Evolutionary conservation across 345 rosid genomes (phyloP).

Genomic region (rapeseed (Brassica napus)): DNA sequence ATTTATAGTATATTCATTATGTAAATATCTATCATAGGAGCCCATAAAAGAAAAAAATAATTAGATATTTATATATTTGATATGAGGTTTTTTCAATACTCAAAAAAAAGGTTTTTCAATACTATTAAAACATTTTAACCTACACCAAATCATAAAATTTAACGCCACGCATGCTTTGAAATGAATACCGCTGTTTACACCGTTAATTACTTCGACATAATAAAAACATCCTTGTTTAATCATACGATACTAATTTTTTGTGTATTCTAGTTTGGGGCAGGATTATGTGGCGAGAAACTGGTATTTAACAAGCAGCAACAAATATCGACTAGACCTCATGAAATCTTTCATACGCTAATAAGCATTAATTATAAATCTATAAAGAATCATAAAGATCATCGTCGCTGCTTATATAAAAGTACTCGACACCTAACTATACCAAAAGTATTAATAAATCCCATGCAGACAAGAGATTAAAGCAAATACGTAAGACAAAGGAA

Average conservation of each 20-base stretch:
- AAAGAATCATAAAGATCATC: neutral
- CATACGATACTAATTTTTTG: neutral
- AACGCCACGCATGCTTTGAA: neutral
- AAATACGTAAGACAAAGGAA: neutral
- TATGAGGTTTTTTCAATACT: neutral
- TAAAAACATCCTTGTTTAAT: neutral
- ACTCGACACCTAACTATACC: neutral
- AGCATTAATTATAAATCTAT: neutral
- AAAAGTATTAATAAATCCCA: neutral
- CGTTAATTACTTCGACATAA: neutral
- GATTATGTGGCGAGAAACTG: neutral
- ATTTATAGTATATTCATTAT: neutral
- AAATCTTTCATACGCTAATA: neutral
- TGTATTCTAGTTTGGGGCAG: neutral
- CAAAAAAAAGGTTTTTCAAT: neutral
- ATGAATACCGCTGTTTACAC: neutral
- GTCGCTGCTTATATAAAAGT: neutral
- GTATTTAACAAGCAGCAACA: neutral
- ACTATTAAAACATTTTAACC: neutral
- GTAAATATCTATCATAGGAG: neutral
- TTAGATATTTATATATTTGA: neutral
- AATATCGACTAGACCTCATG: neutral
- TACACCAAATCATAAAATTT: neutral
- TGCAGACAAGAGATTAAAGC: neutral
- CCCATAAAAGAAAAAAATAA: neutral